A percentile compares a stretch with the other conserved stretches of the same genome.
phyloP scores from a whole-genome alignment of 2,329 filamentous ascomycete species.

The Paecilomyces sp. region DNA sequence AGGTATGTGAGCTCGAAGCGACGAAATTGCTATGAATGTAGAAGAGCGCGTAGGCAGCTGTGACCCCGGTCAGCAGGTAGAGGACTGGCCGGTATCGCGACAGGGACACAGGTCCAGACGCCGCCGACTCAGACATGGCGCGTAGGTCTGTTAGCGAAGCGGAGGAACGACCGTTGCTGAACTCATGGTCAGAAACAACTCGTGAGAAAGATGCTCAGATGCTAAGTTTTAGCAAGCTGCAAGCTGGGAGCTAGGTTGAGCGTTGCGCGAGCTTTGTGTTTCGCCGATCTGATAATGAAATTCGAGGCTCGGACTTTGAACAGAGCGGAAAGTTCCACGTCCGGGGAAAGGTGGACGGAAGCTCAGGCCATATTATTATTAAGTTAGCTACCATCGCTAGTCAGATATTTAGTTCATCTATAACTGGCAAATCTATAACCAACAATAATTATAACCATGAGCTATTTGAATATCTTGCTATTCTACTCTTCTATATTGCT shows the following conservation, averaged over 20 bases:
- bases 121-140: constrained; percentile 25
- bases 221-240: neutral
- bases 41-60: constrained; percentile 34
- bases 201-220: neutral
- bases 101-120: constrained; percentile 22
- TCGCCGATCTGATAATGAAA: neutral
- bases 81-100: constrained; percentile 34
- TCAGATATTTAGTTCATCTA: neutral
- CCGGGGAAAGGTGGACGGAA: neutral
- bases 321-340: neutral
- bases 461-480: no score
- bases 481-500: no score
- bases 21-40: constrained; percentile 29
- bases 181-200: neutral
- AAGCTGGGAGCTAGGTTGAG: neutral
- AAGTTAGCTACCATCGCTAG: no score
- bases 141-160: neutral
- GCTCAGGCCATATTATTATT: neutral
- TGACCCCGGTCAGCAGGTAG: constrained; percentile 35
- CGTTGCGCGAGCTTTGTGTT: neutral
- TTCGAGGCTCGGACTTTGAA: neutral
- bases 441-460: no score
- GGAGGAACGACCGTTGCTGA: neutral
- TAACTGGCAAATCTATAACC: neutral
- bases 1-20: constrained; percentile 16